Evolutionary conservation across 768 basidiomycete species (phyloP).

Genomic region (Psilocybe tampanensis): DNA sequence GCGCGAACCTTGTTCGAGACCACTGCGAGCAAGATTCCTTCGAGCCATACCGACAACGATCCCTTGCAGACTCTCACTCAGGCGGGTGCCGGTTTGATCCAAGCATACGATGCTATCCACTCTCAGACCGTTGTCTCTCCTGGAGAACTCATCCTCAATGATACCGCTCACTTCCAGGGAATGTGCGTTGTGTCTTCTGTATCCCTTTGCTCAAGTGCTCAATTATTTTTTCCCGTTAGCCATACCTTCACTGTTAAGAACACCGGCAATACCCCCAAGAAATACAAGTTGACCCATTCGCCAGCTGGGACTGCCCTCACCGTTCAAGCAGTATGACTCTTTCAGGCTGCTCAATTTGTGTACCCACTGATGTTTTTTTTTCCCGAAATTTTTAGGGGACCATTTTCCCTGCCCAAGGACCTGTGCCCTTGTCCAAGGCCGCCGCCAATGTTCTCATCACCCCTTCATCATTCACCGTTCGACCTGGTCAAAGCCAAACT

Average conservation of each 20-base stretch:
- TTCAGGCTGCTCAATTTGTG: neutral
- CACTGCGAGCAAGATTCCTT: conserved; percentile 45
- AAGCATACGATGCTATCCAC: conserved; percentile 60
- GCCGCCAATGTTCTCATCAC: conserved; percentile 51
- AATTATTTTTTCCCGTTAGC: conserved; percentile 23
- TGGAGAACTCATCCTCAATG: conserved; percentile 60
- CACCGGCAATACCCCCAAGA: conserved; percentile 41
- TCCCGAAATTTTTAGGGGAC: conserved; percentile 32
- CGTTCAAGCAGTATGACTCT: conserved; percentile 34
- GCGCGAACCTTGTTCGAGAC: conserved; percentile 49
- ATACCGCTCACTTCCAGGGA: conserved; percentile 55
- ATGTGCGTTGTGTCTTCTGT: conserved; percentile 33
- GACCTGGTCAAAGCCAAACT: conserved; percentile 41
- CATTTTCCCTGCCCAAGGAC: conserved; percentile 45
- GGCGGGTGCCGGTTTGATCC: conserved; percentile 57
- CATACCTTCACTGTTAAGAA: conserved; percentile 57
- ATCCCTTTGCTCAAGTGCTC: no score
- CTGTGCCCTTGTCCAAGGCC: conserved; percentile 48
- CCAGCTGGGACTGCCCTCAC: conserved; percentile 59
- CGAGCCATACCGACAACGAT: conserved; percentile 47
- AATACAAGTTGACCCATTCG: conserved; percentile 50
- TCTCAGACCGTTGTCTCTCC: conserved; percentile 54
- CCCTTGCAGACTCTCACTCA: conserved; percentile 53
- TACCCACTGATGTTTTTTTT: neutral
- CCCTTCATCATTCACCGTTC: conserved; percentile 45